These are phyloP conservation scores for Ophiocordyceps polyrhachis-furcata DNA, from an alignment of 2,329 filamentous ascomycete genomes.

Conservation along the genomic window DNA sequence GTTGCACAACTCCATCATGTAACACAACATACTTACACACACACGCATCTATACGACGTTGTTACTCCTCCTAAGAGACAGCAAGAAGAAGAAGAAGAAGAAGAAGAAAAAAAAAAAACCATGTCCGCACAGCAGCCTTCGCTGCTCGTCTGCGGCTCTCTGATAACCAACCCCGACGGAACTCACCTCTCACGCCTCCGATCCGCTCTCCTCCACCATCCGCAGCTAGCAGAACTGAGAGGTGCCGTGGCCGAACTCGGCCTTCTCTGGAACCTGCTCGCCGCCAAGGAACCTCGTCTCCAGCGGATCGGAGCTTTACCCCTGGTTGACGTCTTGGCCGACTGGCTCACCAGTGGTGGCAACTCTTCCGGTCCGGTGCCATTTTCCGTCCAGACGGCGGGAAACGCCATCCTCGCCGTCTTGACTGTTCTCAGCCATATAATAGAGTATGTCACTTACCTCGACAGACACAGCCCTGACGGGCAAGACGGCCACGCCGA, in stretches of 20 bases:
- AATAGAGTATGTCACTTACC: not conserved
- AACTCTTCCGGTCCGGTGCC: not conserved
- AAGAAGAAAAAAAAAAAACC: too few relatives aligned
- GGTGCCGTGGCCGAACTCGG: not conserved
- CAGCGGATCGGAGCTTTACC: not conserved
- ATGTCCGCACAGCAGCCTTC: not conserved
- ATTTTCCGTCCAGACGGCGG: not conserved
- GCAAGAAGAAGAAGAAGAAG: too few relatives aligned
- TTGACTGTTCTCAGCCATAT: slow-evolving; percentile 1
- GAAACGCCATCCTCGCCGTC: not conserved
- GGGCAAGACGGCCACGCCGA: not conserved
- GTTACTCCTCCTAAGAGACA: too few relatives aligned
- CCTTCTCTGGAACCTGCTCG: not conserved
- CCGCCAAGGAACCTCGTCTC: not conserved
- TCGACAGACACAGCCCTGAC: not conserved
- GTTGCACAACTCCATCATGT: too few relatives aligned
- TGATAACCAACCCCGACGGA: not conserved
- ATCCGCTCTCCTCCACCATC: not conserved
- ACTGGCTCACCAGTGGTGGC: not conserved
- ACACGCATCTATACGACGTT: not conserved
- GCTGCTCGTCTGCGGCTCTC: not conserved
- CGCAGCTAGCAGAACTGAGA: not conserved
- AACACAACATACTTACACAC: too few relatives aligned
- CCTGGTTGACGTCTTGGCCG: not conserved
- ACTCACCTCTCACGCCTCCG: not conserved